A percentile compares a stretch with the other conserved stretches of the same genome.
These are phyloP conservation scores for Bonia amplexicaulis DNA, from an alignment of 176 grass and related monocot genomes.

Conservation along the genomic window DNA sequence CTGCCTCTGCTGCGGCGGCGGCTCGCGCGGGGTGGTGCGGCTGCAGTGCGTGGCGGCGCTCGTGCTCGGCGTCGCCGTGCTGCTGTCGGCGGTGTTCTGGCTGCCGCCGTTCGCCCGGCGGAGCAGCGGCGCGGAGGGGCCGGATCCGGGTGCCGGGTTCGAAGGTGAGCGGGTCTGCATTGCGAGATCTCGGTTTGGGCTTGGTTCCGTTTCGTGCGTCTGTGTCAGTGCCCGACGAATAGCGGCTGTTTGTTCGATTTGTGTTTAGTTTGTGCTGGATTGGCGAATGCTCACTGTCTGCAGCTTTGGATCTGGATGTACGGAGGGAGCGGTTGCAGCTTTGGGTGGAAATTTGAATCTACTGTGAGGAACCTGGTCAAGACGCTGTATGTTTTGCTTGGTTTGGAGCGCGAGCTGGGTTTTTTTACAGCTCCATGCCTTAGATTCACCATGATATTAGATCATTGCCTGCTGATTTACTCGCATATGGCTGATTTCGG, in stretches of 20 bases:
- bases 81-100: conserved; percentile 89
- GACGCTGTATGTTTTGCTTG: not conserved
- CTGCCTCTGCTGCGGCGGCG: not conserved
- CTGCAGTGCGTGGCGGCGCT: conserved; percentile 69
- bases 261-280: not conserved
- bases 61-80: conserved; percentile 59
- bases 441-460: not conserved
- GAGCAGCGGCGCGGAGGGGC: not conserved
- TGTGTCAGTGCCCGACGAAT: not conserved
- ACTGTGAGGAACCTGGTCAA: not conserved
- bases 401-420: not conserved
- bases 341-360: not conserved
- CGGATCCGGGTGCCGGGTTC: conserved; percentile 29
- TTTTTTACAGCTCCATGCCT: not conserved
- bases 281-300: not conserved
- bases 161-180: conserved; percentile 44
- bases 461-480: not conserved
- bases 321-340: not conserved
- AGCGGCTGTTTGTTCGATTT: not conserved
- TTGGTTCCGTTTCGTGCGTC: not conserved
- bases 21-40: not conserved
- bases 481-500: not conserved
- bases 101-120: conserved; percentile 63
- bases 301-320: conserved; percentile 32
- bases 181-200: conserved; percentile 25